Percentiles rank a stretch among this genome's conserved stretches.
These are phyloP conservation scores for Catenaria anguillulae DNA, from an alignment of 371 early-diverging fungal genomes.

Conservation along the genomic window DNA sequence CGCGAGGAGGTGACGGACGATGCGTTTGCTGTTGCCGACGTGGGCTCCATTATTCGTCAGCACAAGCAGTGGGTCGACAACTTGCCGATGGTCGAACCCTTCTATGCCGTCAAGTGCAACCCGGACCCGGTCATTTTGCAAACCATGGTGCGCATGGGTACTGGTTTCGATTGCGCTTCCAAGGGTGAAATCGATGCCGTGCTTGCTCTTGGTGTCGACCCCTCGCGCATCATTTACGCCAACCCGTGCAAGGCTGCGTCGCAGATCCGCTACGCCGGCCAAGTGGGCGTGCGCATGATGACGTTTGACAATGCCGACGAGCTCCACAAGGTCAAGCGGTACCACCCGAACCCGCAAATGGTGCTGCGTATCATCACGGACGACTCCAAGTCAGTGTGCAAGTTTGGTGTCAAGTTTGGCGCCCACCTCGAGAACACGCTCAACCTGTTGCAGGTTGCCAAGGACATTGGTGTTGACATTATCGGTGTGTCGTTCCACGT, in stretches of 20 bases:
- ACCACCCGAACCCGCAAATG: constrained; percentile 65
- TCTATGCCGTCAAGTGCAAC: constrained; percentile 89
- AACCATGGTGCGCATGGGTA: constrained; percentile 66
- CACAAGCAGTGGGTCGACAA: constrained; percentile 59
- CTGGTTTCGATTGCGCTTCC: constrained; percentile 75
- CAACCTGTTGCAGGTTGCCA: constrained; percentile 53
- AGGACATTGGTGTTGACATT: constrained; percentile 51
- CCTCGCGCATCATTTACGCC: constrained; percentile 82
- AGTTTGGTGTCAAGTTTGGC: constrained; percentile 92
- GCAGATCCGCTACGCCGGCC: constrained; percentile 69
- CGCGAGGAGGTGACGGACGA: constrained; percentile 53
- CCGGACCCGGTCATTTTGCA: constrained; percentile 75
- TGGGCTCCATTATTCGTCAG: constrained; percentile 78
- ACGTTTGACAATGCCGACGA: constrained; percentile 97
- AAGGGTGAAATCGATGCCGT: constrained; percentile 67
- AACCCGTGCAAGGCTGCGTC: constrained; percentile 96
- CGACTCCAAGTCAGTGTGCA: constrained; percentile 80
- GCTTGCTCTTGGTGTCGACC: constrained; percentile 57
- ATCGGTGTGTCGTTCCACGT: constrained; percentile 53
- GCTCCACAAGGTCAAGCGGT: constrained; percentile 72
- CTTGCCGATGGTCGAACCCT: constrained; percentile 86
- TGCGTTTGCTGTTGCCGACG: constrained; percentile 84
- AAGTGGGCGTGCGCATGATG: constrained; percentile 68
- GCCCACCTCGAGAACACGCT: constrained; percentile 59
- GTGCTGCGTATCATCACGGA: constrained; percentile 89